Conservation (phyloP, 1,139 yeast genomes). For the Taphrina betulina region DNA sequence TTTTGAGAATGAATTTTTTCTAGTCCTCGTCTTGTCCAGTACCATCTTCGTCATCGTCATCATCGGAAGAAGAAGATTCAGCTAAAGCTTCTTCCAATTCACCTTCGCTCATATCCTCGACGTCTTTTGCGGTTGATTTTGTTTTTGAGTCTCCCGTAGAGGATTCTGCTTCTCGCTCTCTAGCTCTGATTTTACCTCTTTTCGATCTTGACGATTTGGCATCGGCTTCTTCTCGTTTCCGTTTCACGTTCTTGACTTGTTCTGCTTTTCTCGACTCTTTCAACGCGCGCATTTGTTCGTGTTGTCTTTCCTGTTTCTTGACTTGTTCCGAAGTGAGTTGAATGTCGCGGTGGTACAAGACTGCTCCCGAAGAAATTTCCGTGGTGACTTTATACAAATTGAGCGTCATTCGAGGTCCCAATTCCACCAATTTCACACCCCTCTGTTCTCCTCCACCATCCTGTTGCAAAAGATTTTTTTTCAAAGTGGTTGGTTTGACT, state of each 20-base stretch:
- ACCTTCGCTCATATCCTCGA: constrained; percentile 28
- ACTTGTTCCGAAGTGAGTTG: constrained; percentile 31
- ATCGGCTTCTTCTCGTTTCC: constrained; percentile 32
- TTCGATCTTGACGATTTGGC: constrained; percentile 19
- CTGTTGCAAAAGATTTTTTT: constrained; percentile 35
- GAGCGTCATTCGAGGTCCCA: constrained; percentile 87
- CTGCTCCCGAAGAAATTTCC: constrained; percentile 82
- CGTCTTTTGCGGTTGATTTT: constrained; percentile 24
- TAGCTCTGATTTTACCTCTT: constrained; percentile 28
- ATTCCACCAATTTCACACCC: constrained; percentile 87
- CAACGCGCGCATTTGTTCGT: constrained; percentile 32
- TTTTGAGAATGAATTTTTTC: too few species aligned
- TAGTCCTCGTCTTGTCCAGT: too few species aligned
- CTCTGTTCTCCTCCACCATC: constrained; percentile 56
- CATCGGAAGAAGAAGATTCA: too few species aligned
- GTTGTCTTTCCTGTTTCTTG: constrained; percentile 34
- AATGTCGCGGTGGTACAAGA: constrained; percentile 65
- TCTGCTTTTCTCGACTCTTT: constrained; percentile 33
- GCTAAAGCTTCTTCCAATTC: constrained; percentile 25
- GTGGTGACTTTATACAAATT: constrained; percentile 84
- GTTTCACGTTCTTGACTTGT: constrained; percentile 31
- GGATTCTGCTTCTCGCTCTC: constrained; percentile 8
- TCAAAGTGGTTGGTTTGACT: constrained; percentile 50
- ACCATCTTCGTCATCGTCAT: too few species aligned
- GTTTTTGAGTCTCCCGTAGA: constrained; percentile 9